These are phyloP conservation scores for Microthlaspi erraticum DNA, from an alignment of 345 rosid genomes.

Conservation along the genomic window DNA sequence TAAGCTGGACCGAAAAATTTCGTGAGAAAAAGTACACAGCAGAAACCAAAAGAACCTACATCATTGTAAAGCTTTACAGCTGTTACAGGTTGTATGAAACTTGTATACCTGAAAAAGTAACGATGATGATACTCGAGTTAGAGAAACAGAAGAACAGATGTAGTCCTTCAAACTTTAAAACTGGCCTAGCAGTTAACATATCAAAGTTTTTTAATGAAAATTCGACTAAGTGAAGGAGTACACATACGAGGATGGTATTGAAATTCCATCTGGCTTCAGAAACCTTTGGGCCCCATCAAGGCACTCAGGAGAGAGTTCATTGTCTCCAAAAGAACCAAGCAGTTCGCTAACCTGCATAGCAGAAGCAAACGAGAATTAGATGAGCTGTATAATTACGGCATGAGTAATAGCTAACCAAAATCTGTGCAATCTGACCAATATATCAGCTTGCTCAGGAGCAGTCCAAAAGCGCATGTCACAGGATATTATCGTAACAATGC, in stretches of 20 bases:
- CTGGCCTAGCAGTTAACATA: constrained; percentile 3
- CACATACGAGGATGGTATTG: constrained; percentile 95
- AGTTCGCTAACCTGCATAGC: constrained; percentile 82
- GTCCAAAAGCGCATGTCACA: constrained; percentile 97
- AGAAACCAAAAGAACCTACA: constrained; percentile 50
- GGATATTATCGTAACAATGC: constrained; percentile 77
- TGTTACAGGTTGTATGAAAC: constrained; percentile 93
- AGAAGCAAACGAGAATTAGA: constrained; percentile 39
- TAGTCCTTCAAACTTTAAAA: background rate
- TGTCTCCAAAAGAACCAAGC: constrained; percentile 98
- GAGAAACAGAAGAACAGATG: constrained; percentile 20
- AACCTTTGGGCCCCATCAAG: constrained; percentile 99
- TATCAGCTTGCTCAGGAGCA: constrained; percentile 97
- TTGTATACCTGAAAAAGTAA: constrained; percentile 74
- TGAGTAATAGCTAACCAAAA: constrained; percentile 13
- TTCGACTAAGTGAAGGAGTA: constrained; percentile 18
- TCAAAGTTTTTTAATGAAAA: constrained; percentile 1
- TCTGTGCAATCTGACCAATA: constrained; percentile 59
- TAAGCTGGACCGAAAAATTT: constrained; percentile 22
- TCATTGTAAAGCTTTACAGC: constrained; percentile 89
- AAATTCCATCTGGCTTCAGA: constrained; percentile 89
- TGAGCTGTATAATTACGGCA: constrained; percentile 6
- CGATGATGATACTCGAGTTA: constrained; percentile 18
- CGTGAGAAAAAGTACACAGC: constrained; percentile 11
- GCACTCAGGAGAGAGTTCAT: constrained; percentile 98